Percentiles rank a stretch among this genome's conserved stretches.
Conservation (phyloP, 2,329 filamentous ascomycete species). For the Westerdykella ornata region DNA sequence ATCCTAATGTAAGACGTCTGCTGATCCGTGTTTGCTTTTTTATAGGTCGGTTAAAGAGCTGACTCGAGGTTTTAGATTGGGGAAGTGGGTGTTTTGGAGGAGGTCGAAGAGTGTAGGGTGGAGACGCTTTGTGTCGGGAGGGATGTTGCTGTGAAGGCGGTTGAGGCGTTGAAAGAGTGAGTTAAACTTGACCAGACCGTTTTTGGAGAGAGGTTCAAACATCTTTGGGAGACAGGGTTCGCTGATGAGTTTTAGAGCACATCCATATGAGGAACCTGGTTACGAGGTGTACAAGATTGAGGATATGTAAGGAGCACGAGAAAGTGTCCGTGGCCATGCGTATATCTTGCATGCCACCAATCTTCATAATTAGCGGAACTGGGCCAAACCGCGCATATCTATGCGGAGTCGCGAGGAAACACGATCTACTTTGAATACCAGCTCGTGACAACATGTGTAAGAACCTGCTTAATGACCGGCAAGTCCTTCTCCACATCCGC, state of each 20-base stretch:
- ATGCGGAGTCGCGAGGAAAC: neutral
- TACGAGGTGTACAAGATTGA: conserved; percentile 45
- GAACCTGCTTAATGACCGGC: conserved; percentile 55
- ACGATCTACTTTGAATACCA: conserved; percentile 3
- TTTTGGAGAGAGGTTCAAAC: neutral
- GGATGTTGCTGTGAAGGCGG: conserved; percentile 51
- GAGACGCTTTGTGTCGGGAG: conserved; percentile 58
- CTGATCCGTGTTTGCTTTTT: neutral
- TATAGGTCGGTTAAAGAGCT: neutral
- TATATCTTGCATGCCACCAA: too few species aligned
- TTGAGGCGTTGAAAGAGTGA: conserved; percentile 59
- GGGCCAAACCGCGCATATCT: neutral
- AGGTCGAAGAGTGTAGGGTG: conserved; percentile 54
- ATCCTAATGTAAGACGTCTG: conserved; percentile 44
- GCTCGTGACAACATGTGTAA: conserved; percentile 40
- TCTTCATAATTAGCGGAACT: too few species aligned
- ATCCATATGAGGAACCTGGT: conserved; percentile 43
- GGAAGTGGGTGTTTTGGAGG: conserved; percentile 50
- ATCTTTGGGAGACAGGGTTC: neutral
- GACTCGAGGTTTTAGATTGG: conserved; percentile 44
- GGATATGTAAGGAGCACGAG: conserved; percentile 27
- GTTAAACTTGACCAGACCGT: conserved; percentile 25
- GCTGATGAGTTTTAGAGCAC: conserved; percentile 28
- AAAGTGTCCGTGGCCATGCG: neutral
- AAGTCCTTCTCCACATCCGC: conserved; percentile 63